phyloP scores from a whole-genome alignment of 2,329 filamentous ascomycete species.

The Epichloe elymi region DNA sequence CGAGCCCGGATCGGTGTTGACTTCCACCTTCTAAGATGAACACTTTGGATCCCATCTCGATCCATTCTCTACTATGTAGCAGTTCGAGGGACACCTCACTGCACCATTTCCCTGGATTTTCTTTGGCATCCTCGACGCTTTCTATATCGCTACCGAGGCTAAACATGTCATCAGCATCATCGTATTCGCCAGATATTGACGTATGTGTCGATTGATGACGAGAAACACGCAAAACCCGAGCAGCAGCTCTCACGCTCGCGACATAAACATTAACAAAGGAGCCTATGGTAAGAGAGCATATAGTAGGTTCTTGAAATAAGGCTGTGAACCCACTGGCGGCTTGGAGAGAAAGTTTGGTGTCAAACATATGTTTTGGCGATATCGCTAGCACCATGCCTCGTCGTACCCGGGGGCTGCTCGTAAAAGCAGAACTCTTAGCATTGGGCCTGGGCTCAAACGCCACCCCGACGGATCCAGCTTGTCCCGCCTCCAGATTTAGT shows the following conservation, averaged over 20 bases:
- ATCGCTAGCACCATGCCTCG: constrained; percentile 77
- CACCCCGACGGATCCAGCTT: constrained; percentile 82
- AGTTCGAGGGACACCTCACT: constrained; percentile 54
- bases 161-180: constrained; percentile 44
- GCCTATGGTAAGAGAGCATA: constrained; percentile 50
- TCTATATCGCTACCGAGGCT: constrained; percentile 36
- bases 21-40: constrained; percentile 60
- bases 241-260: constrained; percentile 72
- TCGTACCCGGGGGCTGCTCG: constrained; percentile 31
- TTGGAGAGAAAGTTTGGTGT: constrained; percentile 44
- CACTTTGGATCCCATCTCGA: constrained; percentile 57
- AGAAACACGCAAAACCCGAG: constrained; percentile 52
- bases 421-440: neutral
- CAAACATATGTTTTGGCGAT: constrained; percentile 43
- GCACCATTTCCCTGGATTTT: constrained; percentile 8
- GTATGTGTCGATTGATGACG: constrained; percentile 12
- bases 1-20: constrained; percentile 52
- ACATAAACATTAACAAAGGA: constrained; percentile 71
- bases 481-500: constrained; percentile 58
- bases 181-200: constrained; percentile 16
- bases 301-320: constrained; percentile 51
- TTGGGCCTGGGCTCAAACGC: constrained; percentile 33
- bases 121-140: constrained; percentile 17
- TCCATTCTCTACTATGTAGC: constrained; percentile 56
- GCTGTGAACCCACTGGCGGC: constrained; percentile 59